These are phyloP conservation scores for Linum lewisii DNA, from an alignment of 345 rosid genomes.

Conservation along the genomic window DNA sequence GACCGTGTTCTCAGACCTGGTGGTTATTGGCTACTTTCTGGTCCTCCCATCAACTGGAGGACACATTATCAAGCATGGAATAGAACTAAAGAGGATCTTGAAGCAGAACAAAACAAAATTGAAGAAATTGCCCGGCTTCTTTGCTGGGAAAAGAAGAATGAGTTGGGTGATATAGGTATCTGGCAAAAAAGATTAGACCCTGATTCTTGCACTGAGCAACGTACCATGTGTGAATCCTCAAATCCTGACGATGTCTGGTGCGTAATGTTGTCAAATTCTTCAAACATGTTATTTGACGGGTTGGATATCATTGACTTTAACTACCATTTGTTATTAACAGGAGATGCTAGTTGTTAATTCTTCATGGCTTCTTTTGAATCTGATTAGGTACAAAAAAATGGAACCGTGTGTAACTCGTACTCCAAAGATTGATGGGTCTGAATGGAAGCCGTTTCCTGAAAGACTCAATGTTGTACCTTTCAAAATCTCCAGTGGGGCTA, in stretches of 20 bases:
- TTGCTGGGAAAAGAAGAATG: conserved; percentile 31
- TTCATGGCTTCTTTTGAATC: background rate
- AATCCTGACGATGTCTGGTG: conserved; percentile 25
- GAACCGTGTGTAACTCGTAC: conserved; percentile 21
- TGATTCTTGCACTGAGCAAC: conserved; percentile 15
- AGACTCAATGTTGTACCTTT: conserved; percentile 23
- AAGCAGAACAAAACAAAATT: conserved; percentile 20
- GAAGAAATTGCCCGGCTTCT: conserved; percentile 24
- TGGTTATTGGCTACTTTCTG: conserved; percentile 30
- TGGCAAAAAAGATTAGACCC: conserved; percentile 23
- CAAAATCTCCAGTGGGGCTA: conserved; percentile 22
- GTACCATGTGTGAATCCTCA: conserved; percentile 18
- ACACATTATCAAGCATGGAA: conserved; percentile 24
- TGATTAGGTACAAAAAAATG: conserved; percentile 22
- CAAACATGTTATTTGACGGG: background rate
- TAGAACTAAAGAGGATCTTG: conserved; percentile 23
- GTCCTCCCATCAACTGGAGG: conserved; percentile 26
- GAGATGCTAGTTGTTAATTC: too few species aligned
- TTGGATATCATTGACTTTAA: conserved; percentile 4
- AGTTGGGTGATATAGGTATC: conserved; percentile 24
- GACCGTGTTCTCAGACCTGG: conserved; percentile 29
- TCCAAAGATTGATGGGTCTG: conserved; percentile 10
- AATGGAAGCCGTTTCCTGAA: conserved; percentile 26
- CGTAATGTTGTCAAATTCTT: background rate
- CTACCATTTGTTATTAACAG: too few species aligned